Evolutionary conservation across 345 rosid species (phyloP).

Genomic region (Euphorbia peplus): DNA sequence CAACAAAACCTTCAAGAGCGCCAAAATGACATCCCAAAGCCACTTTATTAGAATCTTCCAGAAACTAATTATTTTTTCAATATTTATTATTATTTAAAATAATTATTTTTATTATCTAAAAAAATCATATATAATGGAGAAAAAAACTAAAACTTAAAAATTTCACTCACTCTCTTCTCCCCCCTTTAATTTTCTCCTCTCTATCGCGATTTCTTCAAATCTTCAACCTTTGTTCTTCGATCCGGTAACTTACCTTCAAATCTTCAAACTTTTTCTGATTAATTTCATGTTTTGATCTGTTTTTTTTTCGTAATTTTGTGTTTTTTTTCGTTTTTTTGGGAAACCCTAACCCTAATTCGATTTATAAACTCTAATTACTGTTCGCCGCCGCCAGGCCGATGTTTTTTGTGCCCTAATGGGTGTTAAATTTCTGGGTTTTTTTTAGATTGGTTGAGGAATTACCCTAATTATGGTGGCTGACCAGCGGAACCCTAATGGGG

Average conservation of each 20-base stretch:
- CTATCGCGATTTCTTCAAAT: neutral
- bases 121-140: too few species aligned
- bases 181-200: neutral
- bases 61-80: neutral
- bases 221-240: neutral
- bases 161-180: neutral
- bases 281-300: neutral
- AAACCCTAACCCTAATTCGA: conserved; percentile 11
- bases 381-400: neutral
- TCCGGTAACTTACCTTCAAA: neutral
- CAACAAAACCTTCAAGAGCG: neutral
- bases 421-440: neutral
- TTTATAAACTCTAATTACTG: neutral
- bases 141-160: neutral
- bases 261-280: neutral
- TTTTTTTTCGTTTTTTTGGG: neutral
- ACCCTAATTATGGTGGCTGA: conserved; percentile 4
- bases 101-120: neutral
- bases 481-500: conserved; percentile 10
- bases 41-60: neutral
- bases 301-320: neutral
- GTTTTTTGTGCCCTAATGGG: neutral
- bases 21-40: neutral
- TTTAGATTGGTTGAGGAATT: neutral
- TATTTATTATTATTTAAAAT: neutral